Conservation (phyloP, 208 protist species). For the Wallacemonas sp. region DNA sequence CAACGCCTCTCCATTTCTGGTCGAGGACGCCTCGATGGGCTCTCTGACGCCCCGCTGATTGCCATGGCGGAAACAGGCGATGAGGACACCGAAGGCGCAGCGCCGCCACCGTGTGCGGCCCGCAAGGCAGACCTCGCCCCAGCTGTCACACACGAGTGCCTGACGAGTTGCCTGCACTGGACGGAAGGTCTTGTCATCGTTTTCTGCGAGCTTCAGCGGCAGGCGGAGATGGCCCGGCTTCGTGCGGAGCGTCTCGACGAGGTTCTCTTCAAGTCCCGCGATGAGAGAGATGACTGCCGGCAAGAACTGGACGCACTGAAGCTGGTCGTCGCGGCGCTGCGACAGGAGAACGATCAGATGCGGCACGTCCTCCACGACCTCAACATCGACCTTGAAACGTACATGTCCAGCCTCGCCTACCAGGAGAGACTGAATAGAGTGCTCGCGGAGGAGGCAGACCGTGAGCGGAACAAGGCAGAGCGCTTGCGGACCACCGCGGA, state of each 20-base stretch:
- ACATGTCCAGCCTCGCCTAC: conserved; percentile 16
- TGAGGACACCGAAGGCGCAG: no score
- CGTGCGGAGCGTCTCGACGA: conserved; percentile 23
- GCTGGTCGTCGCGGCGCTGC: conserved; percentile 11
- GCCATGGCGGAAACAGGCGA: not conserved
- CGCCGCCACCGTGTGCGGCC: not conserved
- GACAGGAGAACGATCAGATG: conserved; percentile 36
- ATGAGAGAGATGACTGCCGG: conserved; percentile 26
- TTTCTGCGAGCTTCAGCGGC: not conserved
- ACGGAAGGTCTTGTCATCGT: conserved; percentile 1
- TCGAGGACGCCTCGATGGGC: not conserved
- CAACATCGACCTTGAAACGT: conserved; percentile 35
- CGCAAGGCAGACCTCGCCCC: conserved; percentile 14
- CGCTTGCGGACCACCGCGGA: conserved; percentile 26
- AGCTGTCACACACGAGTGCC: conserved; percentile 6
- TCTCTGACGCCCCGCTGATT: not conserved
- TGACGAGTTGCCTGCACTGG: conserved; percentile 10
- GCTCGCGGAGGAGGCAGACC: conserved; percentile 25
- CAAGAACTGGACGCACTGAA: conserved; percentile 29
- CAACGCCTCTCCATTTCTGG: no score
- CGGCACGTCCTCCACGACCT: conserved; percentile 29
- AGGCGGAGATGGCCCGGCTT: conserved; percentile 7
- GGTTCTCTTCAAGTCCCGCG: conserved; percentile 12
- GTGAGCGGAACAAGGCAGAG: conserved; percentile 18
- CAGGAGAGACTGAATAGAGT: conserved; percentile 16